Conservation (phyloP, 257 asterid species). For the Petunia secreta region DNA sequence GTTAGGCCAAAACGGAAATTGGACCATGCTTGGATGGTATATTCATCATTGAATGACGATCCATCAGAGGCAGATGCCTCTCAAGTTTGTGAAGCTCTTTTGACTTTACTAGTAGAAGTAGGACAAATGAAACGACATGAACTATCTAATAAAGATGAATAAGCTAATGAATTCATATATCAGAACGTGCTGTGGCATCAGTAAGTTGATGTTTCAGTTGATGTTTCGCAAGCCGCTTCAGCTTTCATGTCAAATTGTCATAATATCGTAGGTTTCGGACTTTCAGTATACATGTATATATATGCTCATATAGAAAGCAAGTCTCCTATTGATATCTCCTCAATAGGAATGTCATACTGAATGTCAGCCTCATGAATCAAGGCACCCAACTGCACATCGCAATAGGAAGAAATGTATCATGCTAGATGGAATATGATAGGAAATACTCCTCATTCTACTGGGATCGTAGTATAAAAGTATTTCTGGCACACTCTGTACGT, state of each 20-base stretch:
- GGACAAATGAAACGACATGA: conserved; percentile 58
- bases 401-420: no score
- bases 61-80: conserved; percentile 81
- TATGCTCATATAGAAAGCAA: no score
- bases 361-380: no score
- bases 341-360: no score
- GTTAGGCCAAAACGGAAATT: conserved; percentile 79
- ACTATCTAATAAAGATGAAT: conserved; percentile 53
- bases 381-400: no score
- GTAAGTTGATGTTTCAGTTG: neutral
- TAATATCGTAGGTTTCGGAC: neutral
- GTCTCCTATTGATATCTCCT: no score
- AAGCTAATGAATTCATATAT: conserved; percentile 32
- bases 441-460: no score
- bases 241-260: neutral
- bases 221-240: neutral
- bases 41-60: conserved; percentile 74
- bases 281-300: no score
- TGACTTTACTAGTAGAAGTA: conserved; percentile 75
- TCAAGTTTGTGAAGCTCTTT: conserved; percentile 91
- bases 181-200: neutral
- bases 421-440: no score
- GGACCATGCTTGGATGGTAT: conserved; percentile 99
- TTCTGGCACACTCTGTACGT: no score
- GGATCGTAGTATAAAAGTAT: no score